These are phyloP conservation scores for Saccharomyces pastorianus DNA, from an alignment of 1,139 yeast species.

Conservation along the genomic window DNA sequence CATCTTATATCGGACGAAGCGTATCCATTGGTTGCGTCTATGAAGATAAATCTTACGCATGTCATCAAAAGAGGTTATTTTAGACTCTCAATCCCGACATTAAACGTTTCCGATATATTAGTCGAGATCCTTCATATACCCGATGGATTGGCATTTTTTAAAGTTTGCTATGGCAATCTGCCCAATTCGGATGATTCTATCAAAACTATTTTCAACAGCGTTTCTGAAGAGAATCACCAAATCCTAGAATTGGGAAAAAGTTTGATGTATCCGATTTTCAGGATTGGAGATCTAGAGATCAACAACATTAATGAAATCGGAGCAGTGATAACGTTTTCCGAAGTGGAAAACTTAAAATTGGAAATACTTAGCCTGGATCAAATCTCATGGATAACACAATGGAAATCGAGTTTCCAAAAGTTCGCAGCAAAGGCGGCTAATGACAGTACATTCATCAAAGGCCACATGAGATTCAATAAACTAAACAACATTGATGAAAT, in stretches of 20 bases:
- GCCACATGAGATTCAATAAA: neutral
- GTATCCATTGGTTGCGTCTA: slow-evolving; percentile 12
- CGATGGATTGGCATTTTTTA: slow-evolving; percentile 30
- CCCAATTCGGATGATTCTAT: slow-evolving; percentile 5
- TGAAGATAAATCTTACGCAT: slow-evolving; percentile 10
- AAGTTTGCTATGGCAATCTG: slow-evolving; percentile 21
- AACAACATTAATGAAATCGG: slow-evolving; percentile 5
- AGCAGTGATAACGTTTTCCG: slow-evolving; percentile 8
- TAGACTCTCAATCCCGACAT: slow-evolving; percentile 10
- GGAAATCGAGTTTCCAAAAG: slow-evolving; percentile 12
- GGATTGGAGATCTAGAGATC: slow-evolving; percentile 28
- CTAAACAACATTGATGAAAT: neutral
- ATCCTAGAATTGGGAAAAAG: slow-evolving; percentile 28
- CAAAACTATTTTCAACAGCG: slow-evolving; percentile 1
- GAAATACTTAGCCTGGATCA: slow-evolving; percentile 12
- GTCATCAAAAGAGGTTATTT: slow-evolving; percentile 17
- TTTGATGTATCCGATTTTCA: slow-evolving; percentile 32
- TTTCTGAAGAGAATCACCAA: slow-evolving; percentile 7
- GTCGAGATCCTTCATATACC: slow-evolving; percentile 26
- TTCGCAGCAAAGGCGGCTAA: slow-evolving; percentile 7
- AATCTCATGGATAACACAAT: slow-evolving; percentile 14
- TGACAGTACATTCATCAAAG: neutral
- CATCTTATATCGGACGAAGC: neutral
- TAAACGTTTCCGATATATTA: slow-evolving; percentile 16
- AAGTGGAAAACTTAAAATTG: slow-evolving; percentile 11